phyloP scores from a whole-genome alignment of 1,139 yeast genomes.

The Protomyces inundatus region DNA sequence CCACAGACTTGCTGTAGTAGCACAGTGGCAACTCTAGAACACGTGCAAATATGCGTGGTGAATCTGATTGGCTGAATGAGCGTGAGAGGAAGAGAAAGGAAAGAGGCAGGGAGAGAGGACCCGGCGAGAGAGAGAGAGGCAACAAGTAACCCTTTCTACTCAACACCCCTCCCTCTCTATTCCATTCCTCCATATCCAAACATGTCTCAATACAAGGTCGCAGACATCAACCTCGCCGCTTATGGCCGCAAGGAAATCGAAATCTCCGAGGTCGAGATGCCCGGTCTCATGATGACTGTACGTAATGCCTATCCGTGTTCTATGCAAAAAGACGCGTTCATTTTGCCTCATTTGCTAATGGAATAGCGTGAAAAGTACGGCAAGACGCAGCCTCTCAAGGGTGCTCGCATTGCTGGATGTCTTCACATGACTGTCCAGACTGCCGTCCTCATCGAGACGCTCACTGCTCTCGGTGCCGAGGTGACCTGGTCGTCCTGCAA shows the following conservation, averaged over 20 bases:
- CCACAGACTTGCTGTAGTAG: no score
- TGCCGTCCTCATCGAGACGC: conserved; percentile 97
- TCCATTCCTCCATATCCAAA: not conserved
- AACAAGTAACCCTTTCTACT: not conserved
- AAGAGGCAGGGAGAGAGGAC: not conserved
- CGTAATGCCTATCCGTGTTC: not conserved
- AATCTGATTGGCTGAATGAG: not conserved
- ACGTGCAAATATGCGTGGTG: no score
- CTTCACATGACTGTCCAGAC: conserved; percentile 99
- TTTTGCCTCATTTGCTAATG: not conserved
- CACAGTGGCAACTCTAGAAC: no score
- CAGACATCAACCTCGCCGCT: conserved; percentile 95
- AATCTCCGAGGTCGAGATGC: conserved; percentile 97
- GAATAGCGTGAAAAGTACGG: conserved; percentile 74
- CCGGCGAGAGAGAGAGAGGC: not conserved
- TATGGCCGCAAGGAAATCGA: conserved; percentile 99
- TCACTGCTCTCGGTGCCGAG: conserved; percentile 97
- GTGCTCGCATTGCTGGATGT: conserved; percentile 93
- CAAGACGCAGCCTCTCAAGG: conserved; percentile 87
- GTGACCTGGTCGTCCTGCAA: conserved; percentile 99
- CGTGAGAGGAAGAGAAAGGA: not conserved
- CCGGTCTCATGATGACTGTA: conserved; percentile 92
- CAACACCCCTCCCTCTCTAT: not conserved
- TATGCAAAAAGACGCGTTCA: no score
- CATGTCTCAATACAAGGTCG: conserved; percentile 64